Percentiles rank a stretch among this genome's conserved stretches.
Evolutionary conservation across 2,329 filamentous ascomycete species (phyloP).

Genomic region (Claviceps citrina): DNA sequence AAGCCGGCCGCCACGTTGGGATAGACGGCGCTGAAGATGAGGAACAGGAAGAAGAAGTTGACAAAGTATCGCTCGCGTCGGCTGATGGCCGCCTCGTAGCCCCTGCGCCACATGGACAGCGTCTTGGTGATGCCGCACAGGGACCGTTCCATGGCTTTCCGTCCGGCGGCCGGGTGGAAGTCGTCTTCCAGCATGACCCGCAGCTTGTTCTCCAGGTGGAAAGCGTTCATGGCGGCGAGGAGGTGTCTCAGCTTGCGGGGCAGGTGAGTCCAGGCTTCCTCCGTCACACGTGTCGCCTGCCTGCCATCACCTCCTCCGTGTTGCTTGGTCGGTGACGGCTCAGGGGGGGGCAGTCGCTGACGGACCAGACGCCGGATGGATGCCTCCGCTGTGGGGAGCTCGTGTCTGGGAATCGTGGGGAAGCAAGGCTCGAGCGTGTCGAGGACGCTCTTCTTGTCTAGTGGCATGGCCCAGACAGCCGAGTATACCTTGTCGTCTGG

Average conservation of each 20-base stretch:
- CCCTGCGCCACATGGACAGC: conserved; percentile 9
- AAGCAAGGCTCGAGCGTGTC: conserved; percentile 4
- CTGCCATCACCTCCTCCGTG: neutral
- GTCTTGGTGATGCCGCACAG: conserved; percentile 6
- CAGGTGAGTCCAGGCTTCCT: conserved; percentile 9
- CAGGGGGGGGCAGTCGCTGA: conserved; percentile 1
- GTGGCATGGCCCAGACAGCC: conserved; percentile 4
- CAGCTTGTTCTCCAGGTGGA: conserved; percentile 8
- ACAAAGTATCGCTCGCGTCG: conserved; percentile 6
- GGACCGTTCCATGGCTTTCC: conserved; percentile 4
- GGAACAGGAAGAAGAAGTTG: conserved; percentile 10
- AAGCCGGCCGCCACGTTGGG: conserved; percentile 10
- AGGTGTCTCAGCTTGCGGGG: conserved; percentile 2
- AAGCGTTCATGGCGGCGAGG: conserved; percentile 8
- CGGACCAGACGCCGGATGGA: conserved; percentile 6
- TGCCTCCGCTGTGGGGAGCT: conserved; percentile 7
- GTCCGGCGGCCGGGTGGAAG: conserved; percentile 7
- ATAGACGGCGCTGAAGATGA: conserved; percentile 9
- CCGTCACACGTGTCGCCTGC: neutral
- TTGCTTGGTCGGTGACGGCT: neutral
- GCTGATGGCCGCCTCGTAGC: conserved; percentile 7
- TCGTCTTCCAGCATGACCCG: conserved; percentile 1
- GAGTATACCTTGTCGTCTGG: conserved; percentile 7
- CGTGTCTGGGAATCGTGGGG: conserved; percentile 2
- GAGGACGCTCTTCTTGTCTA: conserved; percentile 2